These are phyloP conservation scores for Phytophthora ramorum DNA, from an alignment of 352 stramenopile genomes.

Conservation along the genomic window DNA sequence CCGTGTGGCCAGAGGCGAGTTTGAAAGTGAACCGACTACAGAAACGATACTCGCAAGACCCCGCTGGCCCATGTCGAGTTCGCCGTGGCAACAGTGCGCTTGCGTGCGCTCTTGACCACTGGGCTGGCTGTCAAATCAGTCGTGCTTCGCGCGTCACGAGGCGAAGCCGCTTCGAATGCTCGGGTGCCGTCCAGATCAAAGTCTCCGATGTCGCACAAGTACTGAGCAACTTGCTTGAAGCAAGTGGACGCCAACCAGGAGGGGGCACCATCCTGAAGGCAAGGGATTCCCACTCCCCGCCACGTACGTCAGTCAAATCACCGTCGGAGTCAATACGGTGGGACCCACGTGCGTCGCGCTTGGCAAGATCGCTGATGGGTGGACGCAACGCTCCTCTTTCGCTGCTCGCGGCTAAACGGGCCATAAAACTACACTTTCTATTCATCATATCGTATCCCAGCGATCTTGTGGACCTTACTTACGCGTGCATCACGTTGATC, in stretches of 20 bases:
- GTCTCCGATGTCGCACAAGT: conserved; percentile 8
- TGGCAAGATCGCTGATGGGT: conserved; percentile 28
- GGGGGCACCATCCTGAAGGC: conserved; percentile 3
- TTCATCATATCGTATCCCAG: conserved; percentile 22
- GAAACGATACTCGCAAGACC: not conserved
- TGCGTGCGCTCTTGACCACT: conserved; percentile 24
- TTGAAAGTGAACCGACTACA: conserved; percentile 24
- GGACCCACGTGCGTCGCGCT: conserved; percentile 16
- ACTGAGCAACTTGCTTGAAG: not conserved
- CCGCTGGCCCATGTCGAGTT: not conserved
- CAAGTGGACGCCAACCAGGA: not conserved
- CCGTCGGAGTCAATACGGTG: conserved; percentile 8
- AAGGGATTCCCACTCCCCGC: conserved; percentile 12
- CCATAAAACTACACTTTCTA: conserved; percentile 28
- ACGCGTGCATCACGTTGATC: conserved; percentile 40
- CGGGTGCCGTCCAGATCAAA: conserved; percentile 13
- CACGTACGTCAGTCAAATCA: conserved; percentile 25
- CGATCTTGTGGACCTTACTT: not conserved
- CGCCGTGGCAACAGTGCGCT: conserved; percentile 16
- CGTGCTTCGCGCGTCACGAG: conserved; percentile 13
- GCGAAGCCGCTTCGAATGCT: conserved; percentile 23
- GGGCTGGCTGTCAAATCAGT: conserved; percentile 9
- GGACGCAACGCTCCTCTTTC: conserved; percentile 28
- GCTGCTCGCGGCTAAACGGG: conserved; percentile 12
- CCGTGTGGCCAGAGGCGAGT: conserved; percentile 7